A percentile compares a stretch with the other conserved stretches of the same genome.
phyloP scores from a whole-genome alignment of 2,329 filamentous ascomycete species.

The Hypoxylon rubiginosum region DNA sequence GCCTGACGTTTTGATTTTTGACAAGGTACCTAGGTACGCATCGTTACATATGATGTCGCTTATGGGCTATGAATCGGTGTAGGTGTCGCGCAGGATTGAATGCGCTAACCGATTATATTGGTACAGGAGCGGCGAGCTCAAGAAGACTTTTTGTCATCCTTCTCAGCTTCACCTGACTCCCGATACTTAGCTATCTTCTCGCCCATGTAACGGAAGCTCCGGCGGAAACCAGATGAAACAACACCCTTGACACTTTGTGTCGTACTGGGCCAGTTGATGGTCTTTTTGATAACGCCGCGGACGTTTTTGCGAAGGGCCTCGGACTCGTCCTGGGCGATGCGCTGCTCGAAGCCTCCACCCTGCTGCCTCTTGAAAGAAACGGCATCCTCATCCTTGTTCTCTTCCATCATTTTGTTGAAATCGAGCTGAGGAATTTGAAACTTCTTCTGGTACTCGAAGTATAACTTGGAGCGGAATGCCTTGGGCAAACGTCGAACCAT shows the following conservation, averaged over 20 bases:
- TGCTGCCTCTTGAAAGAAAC: conserved; percentile 78
- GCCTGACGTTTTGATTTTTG: conserved; percentile 7
- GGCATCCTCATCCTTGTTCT: conserved; percentile 78
- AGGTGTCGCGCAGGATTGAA: not conserved
- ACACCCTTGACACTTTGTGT: conserved; percentile 88
- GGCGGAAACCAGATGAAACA: conserved; percentile 79
- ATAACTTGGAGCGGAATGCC: conserved; percentile 87
- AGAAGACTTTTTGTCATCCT: conserved; percentile 45
- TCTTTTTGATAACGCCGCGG: conserved; percentile 83
- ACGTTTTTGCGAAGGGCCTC: conserved; percentile 78
- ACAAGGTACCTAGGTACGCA: not conserved
- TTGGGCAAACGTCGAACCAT: conserved; percentile 95
- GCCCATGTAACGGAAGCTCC: conserved; percentile 79
- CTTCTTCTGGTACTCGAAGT: conserved; percentile 95
- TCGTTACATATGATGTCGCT: not conserved
- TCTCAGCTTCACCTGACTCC: conserved; percentile 56
- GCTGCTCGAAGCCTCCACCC: conserved; percentile 86
- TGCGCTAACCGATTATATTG: not conserved
- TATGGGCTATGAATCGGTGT: not conserved
- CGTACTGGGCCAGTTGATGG: conserved; percentile 92
- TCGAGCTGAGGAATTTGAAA: conserved; percentile 86
- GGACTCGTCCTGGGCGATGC: conserved; percentile 79
- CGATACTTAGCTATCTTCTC: conserved; percentile 83
- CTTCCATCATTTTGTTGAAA: conserved; percentile 86
- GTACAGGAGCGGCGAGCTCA: conserved; percentile 43